Base-by-base conservation (phyloP, 805 yeast genomes). In the Candida caryicola region DNA sequence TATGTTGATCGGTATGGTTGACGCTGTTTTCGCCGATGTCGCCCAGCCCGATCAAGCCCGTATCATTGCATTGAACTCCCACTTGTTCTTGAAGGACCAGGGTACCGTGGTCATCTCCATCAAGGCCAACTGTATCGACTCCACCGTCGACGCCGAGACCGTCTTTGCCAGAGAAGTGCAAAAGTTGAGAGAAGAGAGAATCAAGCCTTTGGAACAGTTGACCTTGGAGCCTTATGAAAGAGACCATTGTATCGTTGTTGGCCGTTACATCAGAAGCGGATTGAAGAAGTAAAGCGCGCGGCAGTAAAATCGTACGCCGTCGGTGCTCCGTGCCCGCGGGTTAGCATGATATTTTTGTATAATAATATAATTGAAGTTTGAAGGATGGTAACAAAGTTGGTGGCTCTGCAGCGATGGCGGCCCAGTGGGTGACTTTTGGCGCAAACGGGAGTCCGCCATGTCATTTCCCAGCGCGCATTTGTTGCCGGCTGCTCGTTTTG, bases 41-140 rank as follows among this genome's bases (percentile, higher is more conserved):
- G 99, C 99, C 52, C 99, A 93, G 77, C 99, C 99, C 31, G 99
- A 93, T 74, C 99, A 93, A 77, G 99, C 99, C 55, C 95, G 99
- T 85, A 93, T 93, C 65, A 91, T 93, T 67, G 99, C 98, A 37
- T 81, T 93, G 66, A 93, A 93, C 81, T 83, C 98, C 41, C 99
- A 93, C 71, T 77, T 91, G 79, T 93, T 93, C 85, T 79, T 93
- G 66, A 93, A 93, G 72, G 97, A 93, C 70, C 89, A 84, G 71
- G 99, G 99, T 73, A 95, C 96, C 65, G 99, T 93, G 52, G 93
- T 93, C 50, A 93, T 93, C 62, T 91, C 98, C 59, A 93, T 93
- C 73, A 93, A 93, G 81, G 99, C 99, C 59, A 93, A 93, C 89
- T 93, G 99, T 88, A 93, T 93, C 68, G 99, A 93, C 74, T 93